Evolutionary conservation across 805 yeast genomes (phyloP).

Genomic region (Gaillardinia entomophila): DNA sequence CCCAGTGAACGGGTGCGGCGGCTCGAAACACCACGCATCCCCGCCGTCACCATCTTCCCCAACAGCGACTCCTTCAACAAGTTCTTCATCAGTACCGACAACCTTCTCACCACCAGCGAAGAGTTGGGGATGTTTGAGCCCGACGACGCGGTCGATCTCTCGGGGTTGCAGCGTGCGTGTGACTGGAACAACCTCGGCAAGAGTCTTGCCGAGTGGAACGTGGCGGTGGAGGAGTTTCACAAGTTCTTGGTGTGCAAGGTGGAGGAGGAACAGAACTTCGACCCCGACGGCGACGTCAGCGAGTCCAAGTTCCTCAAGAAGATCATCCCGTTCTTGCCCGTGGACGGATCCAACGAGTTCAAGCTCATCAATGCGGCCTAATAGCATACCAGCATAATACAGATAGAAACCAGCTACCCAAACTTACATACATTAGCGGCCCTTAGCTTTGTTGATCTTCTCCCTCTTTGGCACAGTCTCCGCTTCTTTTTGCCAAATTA

Average conservation of each 20-base stretch:
- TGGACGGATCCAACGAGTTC: constrained; percentile 18
- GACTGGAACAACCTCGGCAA: constrained; percentile 30
- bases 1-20: neutral
- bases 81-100: constrained; percentile 23
- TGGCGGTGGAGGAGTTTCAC: constrained; percentile 42
- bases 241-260: constrained; percentile 25
- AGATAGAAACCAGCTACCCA: too few relatives aligned
- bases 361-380: neutral
- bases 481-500: constrained; percentile 20
- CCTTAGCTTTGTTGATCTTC: too few relatives aligned
- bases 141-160: neutral
- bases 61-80: constrained; percentile 18
- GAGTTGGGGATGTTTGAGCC: neutral
- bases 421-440: too few relatives aligned
- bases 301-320: constrained; percentile 31
- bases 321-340: constrained; percentile 34
- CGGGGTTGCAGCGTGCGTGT: neutral
- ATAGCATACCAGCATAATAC: neutral
- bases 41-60: constrained; percentile 11
- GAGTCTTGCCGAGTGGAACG: constrained; percentile 48
- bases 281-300: constrained; percentile 9
- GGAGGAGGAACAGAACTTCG: constrained; percentile 6
- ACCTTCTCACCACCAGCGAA: constrained; percentile 5
- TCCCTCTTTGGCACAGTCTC: too few relatives aligned
- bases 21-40: constrained; percentile 1